Evolutionary conservation across 2,329 filamentous ascomycete genomes (phyloP).

Genomic region (Fusarium sp.): DNA sequence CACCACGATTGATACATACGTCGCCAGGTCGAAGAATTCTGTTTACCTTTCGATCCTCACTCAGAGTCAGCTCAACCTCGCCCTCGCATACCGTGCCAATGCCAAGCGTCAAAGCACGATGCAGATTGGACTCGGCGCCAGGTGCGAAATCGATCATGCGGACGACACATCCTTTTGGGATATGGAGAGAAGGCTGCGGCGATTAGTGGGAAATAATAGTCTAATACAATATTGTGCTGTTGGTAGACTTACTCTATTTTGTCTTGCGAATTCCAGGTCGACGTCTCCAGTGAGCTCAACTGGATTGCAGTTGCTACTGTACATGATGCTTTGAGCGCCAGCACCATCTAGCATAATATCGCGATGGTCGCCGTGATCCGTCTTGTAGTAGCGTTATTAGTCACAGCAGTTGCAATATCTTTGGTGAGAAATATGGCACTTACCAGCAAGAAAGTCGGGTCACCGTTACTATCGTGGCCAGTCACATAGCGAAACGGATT

Average conservation of each 20-base stretch:
- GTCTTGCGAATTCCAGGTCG: neutral
- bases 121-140: neutral
- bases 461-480: neutral
- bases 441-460: neutral
- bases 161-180: neutral
- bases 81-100: neutral
- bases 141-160: neutral
- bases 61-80: neutral
- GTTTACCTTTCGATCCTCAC: neutral
- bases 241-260: neutral
- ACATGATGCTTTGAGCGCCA: neutral
- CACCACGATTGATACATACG: neutral
- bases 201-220: no score
- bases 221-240: no score
- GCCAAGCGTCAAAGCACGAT: neutral
- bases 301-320: neutral
- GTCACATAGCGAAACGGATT: neutral
- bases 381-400: accelerated
- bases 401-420: accelerated
- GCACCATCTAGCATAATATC: neutral
- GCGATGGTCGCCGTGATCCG: neutral
- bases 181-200: neutral
- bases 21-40: neutral
- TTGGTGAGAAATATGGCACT: accelerated
- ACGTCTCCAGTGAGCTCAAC: neutral